Base-by-base conservation (phyloP, 805 yeast genomes). In the Lipomyces yamanashiensis region DNA sequence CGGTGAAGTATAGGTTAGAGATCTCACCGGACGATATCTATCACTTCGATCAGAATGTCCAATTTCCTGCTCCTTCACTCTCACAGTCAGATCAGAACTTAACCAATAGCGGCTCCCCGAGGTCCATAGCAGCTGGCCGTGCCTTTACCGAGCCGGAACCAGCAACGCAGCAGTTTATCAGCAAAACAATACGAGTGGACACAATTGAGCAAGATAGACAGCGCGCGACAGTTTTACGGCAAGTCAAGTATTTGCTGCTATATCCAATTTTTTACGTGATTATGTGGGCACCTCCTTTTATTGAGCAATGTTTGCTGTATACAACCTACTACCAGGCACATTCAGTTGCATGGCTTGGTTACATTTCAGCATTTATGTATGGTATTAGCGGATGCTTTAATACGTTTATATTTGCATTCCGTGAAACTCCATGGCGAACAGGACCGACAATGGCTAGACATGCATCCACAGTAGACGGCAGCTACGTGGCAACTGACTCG, bases 231-330 rank as follows among this genome's bases (percentile, higher is more conserved):
- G 89, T 92, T 56, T 85, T 87, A 73, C 85, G 86, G 61, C 96
- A 92, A 76, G 85, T 90, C 82, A 86, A 86, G 71, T 81, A 87
- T 39, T 87, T 92, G 54, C 90, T 92, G 75, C 80, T 92, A 52
- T 92, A 92, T 73, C 98, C 98, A 2, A 77, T 88, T 48, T 88
- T 96, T 1, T 92, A 90, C 74, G 80, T 90, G 62, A 79, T 88
- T 34, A 75, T 91, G 53, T 92, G 98, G 98, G 72, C 87, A 21
- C 87, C 89, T 67, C 97, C 97, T 1, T 83, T 90, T 64, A 82
- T 87, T 5, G 79, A 84, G 41, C 89, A 88, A 70, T 79, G 85
- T 61, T 80, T 90, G 9, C 85, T 83, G 71, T 78, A 82, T 69
- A 77, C 79, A 44, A 77, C 81, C 69, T 85, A 83, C 61, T 73